These are phyloP conservation scores for Blakeslea trispora DNA, from an alignment of 371 early-diverging fungal genomes.

Conservation along the genomic window DNA sequence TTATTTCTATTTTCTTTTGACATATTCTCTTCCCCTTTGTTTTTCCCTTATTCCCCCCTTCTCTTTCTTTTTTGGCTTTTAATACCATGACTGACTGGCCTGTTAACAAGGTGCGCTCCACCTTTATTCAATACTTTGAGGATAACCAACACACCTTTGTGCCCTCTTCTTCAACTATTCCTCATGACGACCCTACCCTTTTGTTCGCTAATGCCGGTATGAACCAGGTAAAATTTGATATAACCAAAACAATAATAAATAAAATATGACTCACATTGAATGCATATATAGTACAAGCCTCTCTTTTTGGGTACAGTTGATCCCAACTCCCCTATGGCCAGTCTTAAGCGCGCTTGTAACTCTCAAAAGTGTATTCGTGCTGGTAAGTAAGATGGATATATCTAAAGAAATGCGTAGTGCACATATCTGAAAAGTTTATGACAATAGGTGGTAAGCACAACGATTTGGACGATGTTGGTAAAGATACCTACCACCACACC, in stretches of 20 bases:
- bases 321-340: slow-evolving; percentile 87
- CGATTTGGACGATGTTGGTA: slow-evolving; percentile 99
- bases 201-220: slow-evolving; percentile 99
- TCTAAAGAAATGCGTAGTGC: background rate
- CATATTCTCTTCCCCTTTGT: slow-evolving; percentile 3
- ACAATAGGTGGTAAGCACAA: slow-evolving; percentile 99
- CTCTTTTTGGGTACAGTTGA: slow-evolving; percentile 97
- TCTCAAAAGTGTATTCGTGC: slow-evolving; percentile 99
- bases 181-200: slow-evolving; percentile 97
- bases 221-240: slow-evolving; percentile 81
- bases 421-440: background rate
- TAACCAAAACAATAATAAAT: slow-evolving; percentile 1
- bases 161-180: slow-evolving; percentile 93
- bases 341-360: slow-evolving; percentile 93
- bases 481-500: slow-evolving; percentile 99
- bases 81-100: slow-evolving; percentile 64
- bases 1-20: slow-evolving; percentile 6
- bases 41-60: background rate
- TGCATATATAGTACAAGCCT: slow-evolving; percentile 84
- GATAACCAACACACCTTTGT: slow-evolving; percentile 82
- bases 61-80: background rate
- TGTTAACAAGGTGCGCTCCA: slow-evolving; percentile 78
- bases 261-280: background rate
- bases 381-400: slow-evolving; percentile 55
- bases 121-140: slow-evolving; percentile 93